Conservation (phyloP, 2,329 filamentous ascomycete genomes). For the Mycosphaerella sp. region DNA sequence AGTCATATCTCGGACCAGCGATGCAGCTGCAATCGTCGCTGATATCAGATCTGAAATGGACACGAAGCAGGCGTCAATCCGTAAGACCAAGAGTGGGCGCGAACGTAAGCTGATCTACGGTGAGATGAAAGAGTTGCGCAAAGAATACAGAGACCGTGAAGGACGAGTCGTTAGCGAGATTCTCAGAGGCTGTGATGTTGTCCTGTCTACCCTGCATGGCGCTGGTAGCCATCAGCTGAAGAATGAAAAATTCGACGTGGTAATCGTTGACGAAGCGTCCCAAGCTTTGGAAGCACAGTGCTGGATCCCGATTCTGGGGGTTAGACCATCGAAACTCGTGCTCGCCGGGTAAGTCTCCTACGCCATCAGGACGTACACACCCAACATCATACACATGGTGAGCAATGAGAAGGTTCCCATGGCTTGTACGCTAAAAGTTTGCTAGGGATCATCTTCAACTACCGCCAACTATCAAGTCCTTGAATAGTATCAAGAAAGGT, state of each 20-base stretch:
- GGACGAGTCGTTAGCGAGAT: conserved; percentile 71
- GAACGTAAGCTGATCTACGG: conserved; percentile 77
- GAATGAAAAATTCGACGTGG: conserved; percentile 78
- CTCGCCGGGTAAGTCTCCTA: conserved; percentile 57
- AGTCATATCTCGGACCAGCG: conserved; percentile 81
- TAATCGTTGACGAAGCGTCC: conserved; percentile 92
- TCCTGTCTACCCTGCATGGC: conserved; percentile 87
- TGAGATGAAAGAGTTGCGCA: conserved; percentile 77
- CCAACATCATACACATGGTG: too few species aligned
- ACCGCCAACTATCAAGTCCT: conserved; percentile 78
- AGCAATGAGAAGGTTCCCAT: too few species aligned
- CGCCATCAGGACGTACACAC: too few species aligned
- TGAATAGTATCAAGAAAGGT: conserved; percentile 39
- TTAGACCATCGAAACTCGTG: conserved; percentile 70
- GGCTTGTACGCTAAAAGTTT: too few species aligned
- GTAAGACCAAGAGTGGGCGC: conserved; percentile 74
- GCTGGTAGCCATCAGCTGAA: conserved; percentile 79
- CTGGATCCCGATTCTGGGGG: conserved; percentile 75
- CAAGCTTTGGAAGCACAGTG: conserved; percentile 95
- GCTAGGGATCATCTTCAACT: background rate
- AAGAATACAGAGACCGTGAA: conserved; percentile 77
- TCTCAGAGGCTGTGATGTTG: conserved; percentile 72
- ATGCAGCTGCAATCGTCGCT: conserved; percentile 80
- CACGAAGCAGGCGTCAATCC: conserved; percentile 77
- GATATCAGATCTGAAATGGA: conserved; percentile 93